Evolutionary conservation across 2,329 filamentous ascomycete species (phyloP).

Genomic region (Fusarium luffae): DNA sequence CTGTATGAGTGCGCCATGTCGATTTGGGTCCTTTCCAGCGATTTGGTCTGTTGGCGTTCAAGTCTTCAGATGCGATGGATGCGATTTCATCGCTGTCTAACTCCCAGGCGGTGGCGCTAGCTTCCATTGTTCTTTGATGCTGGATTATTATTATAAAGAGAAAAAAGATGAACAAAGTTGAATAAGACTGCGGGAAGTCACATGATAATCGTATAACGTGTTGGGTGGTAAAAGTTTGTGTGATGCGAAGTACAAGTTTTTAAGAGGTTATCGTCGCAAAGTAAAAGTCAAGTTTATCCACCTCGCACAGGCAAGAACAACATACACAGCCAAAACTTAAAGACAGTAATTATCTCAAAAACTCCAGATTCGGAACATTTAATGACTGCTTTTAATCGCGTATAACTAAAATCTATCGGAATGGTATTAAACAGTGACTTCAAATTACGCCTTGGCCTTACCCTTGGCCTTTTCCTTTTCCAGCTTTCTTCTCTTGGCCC

Average conservation of each 20-base stretch:
- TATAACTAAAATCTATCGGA: constrained; percentile 45
- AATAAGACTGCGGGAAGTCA: background rate
- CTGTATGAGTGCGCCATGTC: constrained; percentile 74
- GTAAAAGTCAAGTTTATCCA: constrained; percentile 26
- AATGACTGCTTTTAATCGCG: constrained; percentile 38
- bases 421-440: constrained; percentile 46
- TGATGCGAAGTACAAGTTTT: constrained; percentile 36
- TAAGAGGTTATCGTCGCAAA: background rate
- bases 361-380: background rate
- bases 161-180: background rate
- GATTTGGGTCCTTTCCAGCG: constrained; percentile 74
- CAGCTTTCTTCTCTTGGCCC: constrained; percentile 89
- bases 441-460: constrained; percentile 52
- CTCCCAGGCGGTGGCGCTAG: constrained; percentile 51
- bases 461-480: constrained; percentile 71
- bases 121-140: constrained; percentile 31
- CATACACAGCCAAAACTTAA: background rate
- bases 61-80: constrained; percentile 60
- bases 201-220: background rate
- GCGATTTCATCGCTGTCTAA: constrained; percentile 59
- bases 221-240: background rate
- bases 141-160: background rate
- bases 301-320: background rate
- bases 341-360: background rate
- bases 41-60: constrained; percentile 70